phyloP scores from a whole-genome alignment of 495 filamentous ascomycete genomes.

The Astrothelium subdiscretum region DNA sequence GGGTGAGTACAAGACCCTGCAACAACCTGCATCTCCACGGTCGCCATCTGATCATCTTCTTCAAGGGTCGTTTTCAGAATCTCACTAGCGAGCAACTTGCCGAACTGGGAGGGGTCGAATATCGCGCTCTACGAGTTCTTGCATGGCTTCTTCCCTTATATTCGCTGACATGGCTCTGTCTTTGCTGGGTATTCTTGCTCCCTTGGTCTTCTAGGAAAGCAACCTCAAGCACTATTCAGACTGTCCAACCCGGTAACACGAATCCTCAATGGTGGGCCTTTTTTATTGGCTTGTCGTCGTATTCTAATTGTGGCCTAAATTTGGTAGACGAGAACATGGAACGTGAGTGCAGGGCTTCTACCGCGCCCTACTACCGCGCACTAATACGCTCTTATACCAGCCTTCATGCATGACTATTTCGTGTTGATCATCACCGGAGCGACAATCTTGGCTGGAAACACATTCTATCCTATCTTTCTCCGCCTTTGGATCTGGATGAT shows the following conservation, averaged over 20 bases:
- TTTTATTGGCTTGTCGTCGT: background rate
- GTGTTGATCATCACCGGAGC: constrained; percentile 2
- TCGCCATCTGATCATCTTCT: too few relatives aligned
- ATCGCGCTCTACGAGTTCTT: constrained; percentile 2
- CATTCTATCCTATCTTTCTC: constrained; percentile 6
- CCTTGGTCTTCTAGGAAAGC: background rate
- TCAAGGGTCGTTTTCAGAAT: constrained; percentile 1
- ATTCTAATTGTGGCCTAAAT: constrained; percentile 6
- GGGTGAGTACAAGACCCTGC: too few relatives aligned
- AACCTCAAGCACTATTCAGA: background rate
- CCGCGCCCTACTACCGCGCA: too few relatives aligned
- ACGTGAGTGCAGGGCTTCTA: too few relatives aligned
- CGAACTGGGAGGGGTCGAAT: constrained; percentile 8
- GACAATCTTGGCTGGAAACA: constrained; percentile 5
- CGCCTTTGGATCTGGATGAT: constrained; percentile 1
- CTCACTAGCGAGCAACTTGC: constrained; percentile 2
- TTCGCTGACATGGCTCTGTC: background rate
- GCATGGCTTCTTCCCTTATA: constrained; percentile 5
- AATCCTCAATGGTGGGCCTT: constrained; percentile 4
- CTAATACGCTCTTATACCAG: too few relatives aligned
- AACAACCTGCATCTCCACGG: too few relatives aligned
- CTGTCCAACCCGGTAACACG: constrained; percentile 1
- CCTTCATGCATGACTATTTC: constrained; percentile 3
- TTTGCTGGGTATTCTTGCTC: background rate
- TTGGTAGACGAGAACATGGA: constrained; percentile 3